Evolutionary conservation across 352 stramenopile species (phyloP).

Genomic region (Thalassiosira pacifica): DNA sequence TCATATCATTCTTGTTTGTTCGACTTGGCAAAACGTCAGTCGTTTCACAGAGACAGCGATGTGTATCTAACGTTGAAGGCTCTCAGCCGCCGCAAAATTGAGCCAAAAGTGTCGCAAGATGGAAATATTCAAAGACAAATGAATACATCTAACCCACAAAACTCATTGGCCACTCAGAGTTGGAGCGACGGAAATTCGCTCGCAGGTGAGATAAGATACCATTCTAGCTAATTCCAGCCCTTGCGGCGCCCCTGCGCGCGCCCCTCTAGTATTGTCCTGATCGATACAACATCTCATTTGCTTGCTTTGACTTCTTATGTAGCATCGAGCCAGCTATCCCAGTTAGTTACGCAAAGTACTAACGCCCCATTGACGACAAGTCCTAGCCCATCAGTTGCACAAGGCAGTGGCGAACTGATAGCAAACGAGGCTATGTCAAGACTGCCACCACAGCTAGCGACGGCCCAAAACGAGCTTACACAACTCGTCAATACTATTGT

Average conservation of each 20-base stretch:
- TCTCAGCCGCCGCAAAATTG: conserved; percentile 16
- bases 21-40: background rate
- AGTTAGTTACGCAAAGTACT: background rate
- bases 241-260: too few species aligned
- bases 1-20: background rate
- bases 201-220: conserved; percentile 11
- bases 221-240: background rate
- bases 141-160: background rate
- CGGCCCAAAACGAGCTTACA: conserved; percentile 22
- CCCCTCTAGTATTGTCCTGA: too few species aligned
- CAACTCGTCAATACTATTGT: conserved; percentile 17
- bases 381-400: conserved; percentile 13
- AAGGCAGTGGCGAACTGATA: background rate
- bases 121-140: background rate
- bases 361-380: conserved; percentile 5
- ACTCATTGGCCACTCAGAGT: background rate
- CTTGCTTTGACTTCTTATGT: background rate
- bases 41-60: conserved; percentile 27
- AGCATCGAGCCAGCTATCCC: conserved; percentile 8
- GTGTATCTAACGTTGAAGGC: conserved; percentile 14
- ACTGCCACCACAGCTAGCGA: conserved; percentile 19
- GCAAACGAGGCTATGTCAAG: background rate
- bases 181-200: background rate
- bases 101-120: conserved; percentile 10
- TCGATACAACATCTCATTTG: background rate